A percentile compares a stretch with the other conserved stretches of the same genome.
phyloP scores from a whole-genome alignment of 345 rosid genomes.

The Pelargonium nanum region DNA sequence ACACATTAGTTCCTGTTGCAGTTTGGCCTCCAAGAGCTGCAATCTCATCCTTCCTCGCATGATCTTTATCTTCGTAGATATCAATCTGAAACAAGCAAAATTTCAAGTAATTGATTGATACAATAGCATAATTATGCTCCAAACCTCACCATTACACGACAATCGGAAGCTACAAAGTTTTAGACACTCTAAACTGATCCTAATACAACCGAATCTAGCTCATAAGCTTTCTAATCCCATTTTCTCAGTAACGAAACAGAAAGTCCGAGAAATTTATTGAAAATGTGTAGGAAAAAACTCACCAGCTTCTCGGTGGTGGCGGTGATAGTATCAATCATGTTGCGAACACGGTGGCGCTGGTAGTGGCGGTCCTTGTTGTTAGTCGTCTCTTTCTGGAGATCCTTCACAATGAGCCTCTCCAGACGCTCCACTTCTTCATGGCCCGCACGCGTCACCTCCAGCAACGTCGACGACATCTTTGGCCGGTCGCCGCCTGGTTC shows the following conservation, averaged over 20 bases:
- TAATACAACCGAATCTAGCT: too few species aligned
- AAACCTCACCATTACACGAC: too few species aligned
- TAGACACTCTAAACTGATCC: too few species aligned
- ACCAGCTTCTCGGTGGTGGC: conserved; percentile 63
- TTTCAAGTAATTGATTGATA: not conserved
- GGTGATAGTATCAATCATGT: conserved; percentile 56
- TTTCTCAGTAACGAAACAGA: not conserved
- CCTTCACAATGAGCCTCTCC: conserved; percentile 80
- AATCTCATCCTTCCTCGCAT: conserved; percentile 86
- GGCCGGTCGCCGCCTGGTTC: not conserved
- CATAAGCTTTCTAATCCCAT: not conserved
- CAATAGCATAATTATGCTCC: too few species aligned
- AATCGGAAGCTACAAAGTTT: too few species aligned
- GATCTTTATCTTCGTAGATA: conserved; percentile 74
- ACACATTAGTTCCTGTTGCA: conserved; percentile 60
- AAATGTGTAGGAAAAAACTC: conserved; percentile 6
- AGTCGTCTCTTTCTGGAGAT: conserved; percentile 73
- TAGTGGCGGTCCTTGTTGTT: conserved; percentile 56
- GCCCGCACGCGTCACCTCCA: conserved; percentile 74
- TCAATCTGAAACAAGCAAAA: conserved; percentile 43
- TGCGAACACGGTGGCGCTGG: conserved; percentile 90
- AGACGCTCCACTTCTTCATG: conserved; percentile 88
- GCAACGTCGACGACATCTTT: conserved; percentile 77
- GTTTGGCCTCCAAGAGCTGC: conserved; percentile 90
- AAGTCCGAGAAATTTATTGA: not conserved